Percentiles rank a stretch among this genome's conserved stretches.
Conservation (phyloP, 768 basidiomycete genomes). For the Crepidotus variabilis region DNA sequence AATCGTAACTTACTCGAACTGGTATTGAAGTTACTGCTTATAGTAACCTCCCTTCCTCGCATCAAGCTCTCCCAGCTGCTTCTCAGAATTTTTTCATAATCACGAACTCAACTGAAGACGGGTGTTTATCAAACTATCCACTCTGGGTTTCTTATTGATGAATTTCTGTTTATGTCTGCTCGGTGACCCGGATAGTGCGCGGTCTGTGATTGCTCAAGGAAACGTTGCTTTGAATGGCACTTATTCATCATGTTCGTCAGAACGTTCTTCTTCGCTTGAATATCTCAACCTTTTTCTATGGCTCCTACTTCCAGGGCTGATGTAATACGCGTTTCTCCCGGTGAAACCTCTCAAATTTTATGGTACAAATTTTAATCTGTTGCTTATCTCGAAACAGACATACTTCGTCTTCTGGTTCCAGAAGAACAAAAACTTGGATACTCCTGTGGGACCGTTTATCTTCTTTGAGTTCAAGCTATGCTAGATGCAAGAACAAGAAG, state of each 20-base stretch:
- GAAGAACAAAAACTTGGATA: not conserved
- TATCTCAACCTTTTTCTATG: not conserved
- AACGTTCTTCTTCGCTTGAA: not conserved
- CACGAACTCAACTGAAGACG: not conserved
- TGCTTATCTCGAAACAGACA: not conserved
- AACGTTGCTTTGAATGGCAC: too few relatives aligned
- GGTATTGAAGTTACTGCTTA: not conserved
- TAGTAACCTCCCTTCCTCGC: not conserved
- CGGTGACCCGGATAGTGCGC: too few relatives aligned
- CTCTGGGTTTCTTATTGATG: too few relatives aligned
- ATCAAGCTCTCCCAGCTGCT: not conserved
- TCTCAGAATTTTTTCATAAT: not conserved
- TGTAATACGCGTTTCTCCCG: not conserved
- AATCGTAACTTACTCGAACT: not conserved
- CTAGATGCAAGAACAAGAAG: not conserved
- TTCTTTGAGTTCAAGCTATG: not conserved
- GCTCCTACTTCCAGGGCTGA: not conserved
- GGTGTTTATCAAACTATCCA: not conserved
- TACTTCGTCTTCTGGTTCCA: not conserved
- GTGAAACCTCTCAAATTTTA: not conserved
- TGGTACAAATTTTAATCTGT: not conserved
- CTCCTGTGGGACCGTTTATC: not conserved
- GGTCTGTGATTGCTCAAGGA: too few relatives aligned
- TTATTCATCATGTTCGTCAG: too few relatives aligned
- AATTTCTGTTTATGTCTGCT: too few relatives aligned